A percentile compares a stretch with the other conserved stretches of the same genome.
Evolutionary conservation across 257 asterid genomes (phyloP).

Genomic region (Orobanche coerulescens): DNA sequence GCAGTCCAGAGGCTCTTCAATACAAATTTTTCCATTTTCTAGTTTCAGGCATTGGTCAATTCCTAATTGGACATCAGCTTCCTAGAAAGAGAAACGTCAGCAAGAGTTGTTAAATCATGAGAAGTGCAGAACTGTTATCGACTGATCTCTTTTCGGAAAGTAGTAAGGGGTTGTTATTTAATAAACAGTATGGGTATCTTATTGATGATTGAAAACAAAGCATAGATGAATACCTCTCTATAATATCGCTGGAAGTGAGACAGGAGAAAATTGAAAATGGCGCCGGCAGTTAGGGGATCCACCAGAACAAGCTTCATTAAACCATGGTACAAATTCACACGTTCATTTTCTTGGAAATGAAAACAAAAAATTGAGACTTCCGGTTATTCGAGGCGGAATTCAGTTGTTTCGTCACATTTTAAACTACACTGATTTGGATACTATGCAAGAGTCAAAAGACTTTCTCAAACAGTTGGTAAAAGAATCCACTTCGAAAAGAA

Average conservation of each 20-base stretch:
- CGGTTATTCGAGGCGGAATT: too few species aligned
- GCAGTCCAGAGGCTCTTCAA: slow-evolving; percentile 80
- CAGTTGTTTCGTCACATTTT: background rate
- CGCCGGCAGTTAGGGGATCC: slow-evolving; percentile 54
- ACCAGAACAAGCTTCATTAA: slow-evolving; percentile 70
- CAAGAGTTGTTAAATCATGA: too few species aligned
- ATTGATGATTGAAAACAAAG: too few species aligned
- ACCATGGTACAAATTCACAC: slow-evolving; percentile 59
- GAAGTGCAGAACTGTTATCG: background rate
- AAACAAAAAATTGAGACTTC: slow-evolving; percentile 2
- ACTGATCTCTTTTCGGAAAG: slow-evolving; percentile 11
- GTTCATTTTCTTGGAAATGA: slow-evolving; percentile 52
- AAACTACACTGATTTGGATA: background rate
- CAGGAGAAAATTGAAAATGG: slow-evolving; percentile 57
- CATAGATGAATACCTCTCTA: slow-evolving; percentile 49
- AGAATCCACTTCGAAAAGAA: background rate
- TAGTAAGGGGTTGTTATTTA: background rate
- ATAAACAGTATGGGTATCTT: too few species aligned
- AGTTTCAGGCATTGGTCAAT: slow-evolving; percentile 50
- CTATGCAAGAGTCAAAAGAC: background rate
- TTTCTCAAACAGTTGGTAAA: background rate
- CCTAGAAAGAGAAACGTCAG: slow-evolving; percentile 42
- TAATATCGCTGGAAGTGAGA: slow-evolving; percentile 69
- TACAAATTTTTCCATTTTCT: slow-evolving; percentile 44
- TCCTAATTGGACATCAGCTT: slow-evolving; percentile 44